Base-by-base conservation (phyloP, 495 filamentous ascomycete genomes). In the Trichocladium antarcticum region DNA sequence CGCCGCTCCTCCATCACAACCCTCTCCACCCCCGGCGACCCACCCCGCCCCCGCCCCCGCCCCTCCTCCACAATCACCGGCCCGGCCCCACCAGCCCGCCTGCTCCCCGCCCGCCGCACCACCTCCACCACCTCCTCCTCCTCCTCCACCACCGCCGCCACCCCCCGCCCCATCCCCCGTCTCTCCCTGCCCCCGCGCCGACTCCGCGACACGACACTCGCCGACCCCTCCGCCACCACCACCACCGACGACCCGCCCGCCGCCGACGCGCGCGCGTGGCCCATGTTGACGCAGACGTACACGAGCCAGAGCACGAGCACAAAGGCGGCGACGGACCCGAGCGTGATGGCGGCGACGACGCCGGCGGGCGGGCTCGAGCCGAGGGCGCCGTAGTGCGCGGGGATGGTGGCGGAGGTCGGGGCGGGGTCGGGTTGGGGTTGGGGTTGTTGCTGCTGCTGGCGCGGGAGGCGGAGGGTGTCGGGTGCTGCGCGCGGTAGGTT, bases 261-360 rank as follows among this genome's bases (percentile, higher is more conserved):
- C 24, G 35, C 43, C 22, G 36, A 16, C 22, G 8, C 57, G 35
- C 38, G n/a, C n/a, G n/a, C n/a, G n/a, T 57, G 54, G 5, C 74
- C 72, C n/a, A 76, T 64, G 55, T 73, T 74, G 55, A 87, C 65
- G 48, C 75, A 79, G 19, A 76, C 76, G 66, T 84, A 89, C 57
- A 93, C 62, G 0, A 92, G 71, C 71, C 79, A 87, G 31, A 92
- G 71, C 27, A 89, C 46, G 2, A 95, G 70, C 14, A 90, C 58
- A 68, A 95, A 89, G 46, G 83, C 88, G n/a, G 70, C 77, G n/a
- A 94, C 81, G 40, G 77, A 75, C 54, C 89, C 89, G 28, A 95
- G 76, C 20, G 87, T 79, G 45, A 93, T 90, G 51, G 87, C 89
- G 12, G 74, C 87, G n/a, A 95, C 77, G 16, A 79, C 76, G 31